Percentiles rank a stretch among this genome's conserved stretches.
Evolutionary conservation across 768 basidiomycete genomes (phyloP).

Genomic region (Kwoniella botswanensis): DNA sequence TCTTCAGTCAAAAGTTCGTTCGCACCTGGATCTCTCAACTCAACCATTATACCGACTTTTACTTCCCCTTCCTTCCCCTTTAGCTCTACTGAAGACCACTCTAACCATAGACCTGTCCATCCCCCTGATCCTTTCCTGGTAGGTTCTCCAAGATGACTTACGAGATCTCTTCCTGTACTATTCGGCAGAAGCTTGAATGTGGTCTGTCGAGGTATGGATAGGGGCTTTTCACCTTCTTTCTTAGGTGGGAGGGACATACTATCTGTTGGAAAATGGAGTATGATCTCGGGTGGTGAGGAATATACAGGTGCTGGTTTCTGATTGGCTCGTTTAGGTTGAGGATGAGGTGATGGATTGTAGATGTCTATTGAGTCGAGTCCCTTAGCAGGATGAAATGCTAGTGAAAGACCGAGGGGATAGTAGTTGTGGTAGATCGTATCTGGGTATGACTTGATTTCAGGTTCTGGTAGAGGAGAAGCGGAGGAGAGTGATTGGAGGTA

Average conservation of each 20-base stretch:
- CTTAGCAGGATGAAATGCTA: constrained; percentile 72
- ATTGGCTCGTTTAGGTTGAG: constrained; percentile 47
- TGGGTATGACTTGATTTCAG: constrained; percentile 77
- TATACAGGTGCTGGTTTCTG: constrained; percentile 61
- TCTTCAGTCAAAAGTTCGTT: constrained; percentile 40
- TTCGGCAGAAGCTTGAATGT: constrained; percentile 52
- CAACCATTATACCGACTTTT: constrained; percentile 46
- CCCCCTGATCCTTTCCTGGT: constrained; percentile 87
- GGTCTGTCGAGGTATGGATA: constrained; percentile 59
- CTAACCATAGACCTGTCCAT: constrained; percentile 89
- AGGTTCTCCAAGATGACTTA: constrained; percentile 78
- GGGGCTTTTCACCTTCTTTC: constrained; percentile 14
- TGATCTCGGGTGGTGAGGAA: constrained; percentile 64
- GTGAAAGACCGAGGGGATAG: constrained; percentile 74
- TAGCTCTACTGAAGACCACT: constrained; percentile 72
- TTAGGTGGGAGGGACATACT: constrained; percentile 23
- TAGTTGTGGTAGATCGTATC: constrained; percentile 90
- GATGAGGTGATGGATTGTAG: constrained; percentile 66
- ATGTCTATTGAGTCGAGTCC: constrained; percentile 79
- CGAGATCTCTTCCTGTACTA: constrained; percentile 78
- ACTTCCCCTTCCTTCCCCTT: constrained; percentile 13
- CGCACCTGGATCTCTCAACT: constrained; percentile 44
- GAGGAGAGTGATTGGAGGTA: constrained; percentile 25
- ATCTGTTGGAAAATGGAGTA: constrained; percentile 54
- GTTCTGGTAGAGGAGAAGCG: constrained; percentile 45